Conservation (phyloP, 306 rosid genomes). For the Cicer pinnatifidum region DNA sequence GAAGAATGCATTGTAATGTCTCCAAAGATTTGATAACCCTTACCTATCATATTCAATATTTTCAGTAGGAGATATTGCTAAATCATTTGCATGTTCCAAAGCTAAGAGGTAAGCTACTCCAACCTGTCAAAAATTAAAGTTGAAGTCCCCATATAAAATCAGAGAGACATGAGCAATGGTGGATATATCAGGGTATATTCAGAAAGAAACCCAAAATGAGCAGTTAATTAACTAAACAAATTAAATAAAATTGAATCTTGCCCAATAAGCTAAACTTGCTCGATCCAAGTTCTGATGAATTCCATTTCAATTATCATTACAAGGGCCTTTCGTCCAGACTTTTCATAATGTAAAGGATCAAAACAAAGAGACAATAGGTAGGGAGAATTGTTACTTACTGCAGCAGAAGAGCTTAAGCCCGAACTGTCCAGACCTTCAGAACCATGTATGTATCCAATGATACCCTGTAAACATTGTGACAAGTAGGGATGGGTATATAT, state of each 20-base stretch:
- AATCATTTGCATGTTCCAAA: constrained; percentile 75
- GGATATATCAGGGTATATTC: constrained; percentile 1
- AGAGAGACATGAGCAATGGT: constrained; percentile 14
- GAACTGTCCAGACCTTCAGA: constrained; percentile 87
- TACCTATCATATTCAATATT: constrained; percentile 94
- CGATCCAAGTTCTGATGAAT: constrained; percentile 14
- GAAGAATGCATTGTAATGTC: constrained; percentile 35
- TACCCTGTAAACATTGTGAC: constrained; percentile 69
- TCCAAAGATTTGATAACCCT: constrained; percentile 45
- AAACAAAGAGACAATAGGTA: constrained; percentile 34
- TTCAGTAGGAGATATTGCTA: constrained; percentile 67
- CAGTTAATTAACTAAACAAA: constrained; percentile 21
- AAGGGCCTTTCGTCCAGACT: constrained; percentile 32
- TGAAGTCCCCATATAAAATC: constrained; percentile 27
- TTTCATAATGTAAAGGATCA: constrained; percentile 36
- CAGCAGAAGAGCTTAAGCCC: constrained; percentile 98
- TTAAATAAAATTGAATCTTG: constrained; percentile 30
- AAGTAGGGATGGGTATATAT: constrained; percentile 31
- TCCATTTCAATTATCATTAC: constrained; percentile 39
- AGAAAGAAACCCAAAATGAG: constrained; percentile 36
- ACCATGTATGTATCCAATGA: constrained; percentile 77
- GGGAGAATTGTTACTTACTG: constrained; percentile 62
- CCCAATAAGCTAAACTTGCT: constrained; percentile 32
- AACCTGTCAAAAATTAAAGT: constrained; percentile 62
- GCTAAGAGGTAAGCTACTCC: constrained; percentile 96